phyloP scores from a whole-genome alignment of 257 asterid species.

The Forsythia suspensa region DNA sequence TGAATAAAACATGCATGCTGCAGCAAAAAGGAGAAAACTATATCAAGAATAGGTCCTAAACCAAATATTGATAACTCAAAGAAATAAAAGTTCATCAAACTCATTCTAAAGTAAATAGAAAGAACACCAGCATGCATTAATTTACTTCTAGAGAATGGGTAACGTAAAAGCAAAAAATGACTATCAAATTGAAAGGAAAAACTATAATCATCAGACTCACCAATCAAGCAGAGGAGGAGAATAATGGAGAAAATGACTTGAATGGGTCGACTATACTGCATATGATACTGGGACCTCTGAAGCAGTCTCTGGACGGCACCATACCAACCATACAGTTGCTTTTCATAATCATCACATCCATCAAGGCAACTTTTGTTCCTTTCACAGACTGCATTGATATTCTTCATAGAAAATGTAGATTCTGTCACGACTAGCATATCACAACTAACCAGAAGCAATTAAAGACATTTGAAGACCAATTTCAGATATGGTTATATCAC shows the following conservation, averaged over 20 bases:
- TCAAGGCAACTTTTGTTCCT: constrained; percentile 72
- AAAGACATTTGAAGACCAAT: background rate
- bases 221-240: constrained; percentile 62
- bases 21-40: background rate
- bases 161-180: background rate
- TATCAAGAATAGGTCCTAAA: constrained; percentile 1
- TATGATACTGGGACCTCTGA: constrained; percentile 85
- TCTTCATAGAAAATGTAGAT: constrained; percentile 41
- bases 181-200: constrained; percentile 11
- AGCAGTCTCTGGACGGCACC: constrained; percentile 80
- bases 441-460: constrained; percentile 1
- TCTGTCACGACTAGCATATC: constrained; percentile 7
- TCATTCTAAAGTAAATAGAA: background rate
- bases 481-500: constrained; percentile 24
- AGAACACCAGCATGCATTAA: background rate
- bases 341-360: constrained; percentile 64
- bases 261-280: constrained; percentile 77
- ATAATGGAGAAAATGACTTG: constrained; percentile 52
- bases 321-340: constrained; percentile 76
- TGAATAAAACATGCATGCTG: background rate
- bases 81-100: background rate
- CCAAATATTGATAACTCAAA: constrained; percentile 7
- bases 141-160: background rate
- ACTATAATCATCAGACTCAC: constrained; percentile 49
- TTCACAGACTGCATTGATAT: constrained; percentile 49